These are phyloP conservation scores for Leccinellum luteum DNA, from an alignment of 768 basidiomycete species.

Conservation along the genomic window DNA sequence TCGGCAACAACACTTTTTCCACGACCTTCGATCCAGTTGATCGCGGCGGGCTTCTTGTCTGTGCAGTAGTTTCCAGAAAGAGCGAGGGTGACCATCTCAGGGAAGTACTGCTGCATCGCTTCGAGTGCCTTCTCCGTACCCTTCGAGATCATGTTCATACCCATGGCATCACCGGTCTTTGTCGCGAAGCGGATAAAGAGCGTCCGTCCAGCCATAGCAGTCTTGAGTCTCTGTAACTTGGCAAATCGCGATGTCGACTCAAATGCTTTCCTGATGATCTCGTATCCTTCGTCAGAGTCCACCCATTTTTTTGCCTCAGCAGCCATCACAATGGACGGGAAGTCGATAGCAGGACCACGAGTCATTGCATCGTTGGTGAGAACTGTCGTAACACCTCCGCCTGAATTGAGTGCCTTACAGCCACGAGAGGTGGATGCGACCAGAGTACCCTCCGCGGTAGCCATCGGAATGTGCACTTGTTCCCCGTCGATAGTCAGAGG, in stretches of 20 bases:
- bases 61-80: constrained; percentile 98
- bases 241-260: constrained; percentile 95
- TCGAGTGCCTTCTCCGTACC: constrained; percentile 95
- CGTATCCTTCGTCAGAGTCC: constrained; percentile 76
- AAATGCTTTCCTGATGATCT: constrained; percentile 77
- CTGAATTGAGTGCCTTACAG: constrained; percentile 95
- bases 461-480: constrained; percentile 93
- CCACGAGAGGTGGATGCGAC: constrained; percentile 97
- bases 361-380: constrained; percentile 95
- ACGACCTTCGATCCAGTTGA: constrained; percentile 99
- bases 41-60: constrained; percentile 99
- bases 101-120: constrained; percentile 73
- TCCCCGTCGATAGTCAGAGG: constrained; percentile 89
- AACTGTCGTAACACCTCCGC: constrained; percentile 95
- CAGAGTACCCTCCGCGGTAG: constrained; percentile 97
- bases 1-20: constrained; percentile 98
- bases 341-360: constrained; percentile 95
- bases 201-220: constrained; percentile 89
- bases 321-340: constrained; percentile 76
- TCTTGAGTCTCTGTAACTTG: constrained; percentile 79
- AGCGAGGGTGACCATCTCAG: constrained; percentile 87
- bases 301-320: constrained; percentile 88
- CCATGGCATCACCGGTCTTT: constrained; percentile 97
- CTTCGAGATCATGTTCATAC: constrained; percentile 99
- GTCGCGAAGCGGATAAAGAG: constrained; percentile 93